phyloP scores from a whole-genome alignment of 164 flowering plant genomes.

The Tetracentron sinense region DNA sequence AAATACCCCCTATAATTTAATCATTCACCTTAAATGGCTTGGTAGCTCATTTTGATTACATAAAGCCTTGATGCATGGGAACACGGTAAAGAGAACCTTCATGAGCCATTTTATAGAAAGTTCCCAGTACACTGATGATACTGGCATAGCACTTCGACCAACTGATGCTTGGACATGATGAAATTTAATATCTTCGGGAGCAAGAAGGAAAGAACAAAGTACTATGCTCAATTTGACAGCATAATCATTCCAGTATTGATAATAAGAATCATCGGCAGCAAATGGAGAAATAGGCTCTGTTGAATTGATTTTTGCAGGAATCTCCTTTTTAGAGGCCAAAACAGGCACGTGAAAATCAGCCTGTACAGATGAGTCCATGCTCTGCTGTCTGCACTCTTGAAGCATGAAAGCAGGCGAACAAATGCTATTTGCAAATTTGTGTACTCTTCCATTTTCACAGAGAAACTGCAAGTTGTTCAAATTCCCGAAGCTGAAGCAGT shows the following conservation, averaged over 20 bases:
- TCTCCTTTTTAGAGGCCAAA: slow-evolving; percentile 23
- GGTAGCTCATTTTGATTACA: slow-evolving; percentile 65
- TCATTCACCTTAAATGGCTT: slow-evolving; percentile 56
- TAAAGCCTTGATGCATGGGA: slow-evolving; percentile 87
- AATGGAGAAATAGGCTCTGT: slow-evolving; percentile 20
- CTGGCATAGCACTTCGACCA: slow-evolving; percentile 36
- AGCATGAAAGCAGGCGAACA: slow-evolving; percentile 82
- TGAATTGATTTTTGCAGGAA: slow-evolving; percentile 11
- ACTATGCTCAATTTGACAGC: slow-evolving; percentile 58
- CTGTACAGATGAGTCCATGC: slow-evolving; percentile 20
- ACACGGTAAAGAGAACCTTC: slow-evolving; percentile 73
- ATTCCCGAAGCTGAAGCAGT: slow-evolving; percentile 70
- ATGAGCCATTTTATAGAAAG: slow-evolving; percentile 82
- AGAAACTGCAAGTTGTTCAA: slow-evolving; percentile 87
- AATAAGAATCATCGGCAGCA: slow-evolving; percentile 24
- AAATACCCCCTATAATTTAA: background rate
- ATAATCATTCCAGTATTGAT: slow-evolving; percentile 62
- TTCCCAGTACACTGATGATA: slow-evolving; percentile 60
- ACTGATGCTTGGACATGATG: slow-evolving; percentile 31
- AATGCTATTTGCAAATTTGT: slow-evolving; percentile 90
- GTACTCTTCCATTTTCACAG: slow-evolving; percentile 92
- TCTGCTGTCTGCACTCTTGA: slow-evolving; percentile 54
- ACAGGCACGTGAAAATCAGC: slow-evolving; percentile 22
- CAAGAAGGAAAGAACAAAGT: slow-evolving; percentile 71
- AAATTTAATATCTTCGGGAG: slow-evolving; percentile 42